phyloP scores from a whole-genome alignment of 192 early-diverging fungal species.

The Chytriomyces confervae region DNA sequence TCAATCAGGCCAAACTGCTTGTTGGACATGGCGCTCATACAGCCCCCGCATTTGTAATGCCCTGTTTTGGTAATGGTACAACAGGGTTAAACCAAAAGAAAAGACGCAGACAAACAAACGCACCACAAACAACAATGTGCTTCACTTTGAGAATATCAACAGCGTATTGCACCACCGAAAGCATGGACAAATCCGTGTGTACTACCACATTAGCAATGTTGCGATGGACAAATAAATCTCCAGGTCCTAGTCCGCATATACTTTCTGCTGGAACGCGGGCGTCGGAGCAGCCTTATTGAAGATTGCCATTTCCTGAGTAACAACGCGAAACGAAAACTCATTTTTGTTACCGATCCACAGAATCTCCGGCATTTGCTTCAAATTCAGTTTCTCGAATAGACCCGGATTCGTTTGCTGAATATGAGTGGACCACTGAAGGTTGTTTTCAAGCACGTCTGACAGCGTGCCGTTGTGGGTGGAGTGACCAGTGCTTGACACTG shows the following conservation, averaged over 20 bases:
- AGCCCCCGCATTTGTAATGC: constrained; percentile 54
- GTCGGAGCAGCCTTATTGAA: constrained; percentile 72
- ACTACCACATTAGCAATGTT: constrained; percentile 94
- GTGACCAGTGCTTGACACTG: background rate
- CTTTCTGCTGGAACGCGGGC: constrained; percentile 89
- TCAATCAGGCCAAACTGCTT: constrained; percentile 53
- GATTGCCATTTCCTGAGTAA: background rate
- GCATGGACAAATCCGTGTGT: constrained; percentile 78
- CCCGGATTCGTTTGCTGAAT: constrained; percentile 59
- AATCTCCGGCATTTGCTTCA: constrained; percentile 80
- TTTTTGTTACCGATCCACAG: constrained; percentile 76
- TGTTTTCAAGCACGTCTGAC: constrained; percentile 47
- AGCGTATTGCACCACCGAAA: constrained; percentile 91
- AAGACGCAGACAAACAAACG: background rate
- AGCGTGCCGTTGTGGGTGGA: constrained; percentile 28
- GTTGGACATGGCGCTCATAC: constrained; percentile 43
- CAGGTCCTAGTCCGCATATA: constrained; percentile 64
- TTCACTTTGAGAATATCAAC: constrained; percentile 90
- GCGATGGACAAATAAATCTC: constrained; percentile 94
- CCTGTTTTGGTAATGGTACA: constrained; percentile 33
- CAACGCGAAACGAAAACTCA: background rate
- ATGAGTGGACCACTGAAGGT: constrained; percentile 47
- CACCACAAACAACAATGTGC: constrained; percentile 82
- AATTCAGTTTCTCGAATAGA: constrained; percentile 73
- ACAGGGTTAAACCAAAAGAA: background rate